phyloP scores from a whole-genome alignment of 371 early-diverging fungal species.

The Mortierella sp. region DNA sequence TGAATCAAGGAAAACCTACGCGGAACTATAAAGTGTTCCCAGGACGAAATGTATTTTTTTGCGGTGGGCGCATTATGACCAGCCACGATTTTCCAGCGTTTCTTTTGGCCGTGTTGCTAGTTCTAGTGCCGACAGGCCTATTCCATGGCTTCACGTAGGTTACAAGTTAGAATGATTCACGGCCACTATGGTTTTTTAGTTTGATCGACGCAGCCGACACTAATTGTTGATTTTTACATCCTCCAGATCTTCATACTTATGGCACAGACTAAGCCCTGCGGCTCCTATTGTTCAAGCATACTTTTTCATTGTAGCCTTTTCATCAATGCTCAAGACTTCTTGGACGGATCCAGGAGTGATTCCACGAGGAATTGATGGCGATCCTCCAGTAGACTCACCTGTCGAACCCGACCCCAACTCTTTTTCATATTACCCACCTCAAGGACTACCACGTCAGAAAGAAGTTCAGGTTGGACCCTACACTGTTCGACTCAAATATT shows the following conservation, averaged over 20 bases:
- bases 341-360: slow-evolving; percentile 93
- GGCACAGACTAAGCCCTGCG: slow-evolving; percentile 70
- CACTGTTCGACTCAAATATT: slow-evolving; percentile 83
- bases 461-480: slow-evolving; percentile 75
- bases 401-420: slow-evolving; percentile 44
- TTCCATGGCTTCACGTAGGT: slow-evolving; percentile 78
- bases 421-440: slow-evolving; percentile 58
- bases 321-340: slow-evolving; percentile 86
- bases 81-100: slow-evolving; percentile 76
- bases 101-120: slow-evolving; percentile 68
- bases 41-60: slow-evolving; percentile 67
- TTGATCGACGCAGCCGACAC: not conserved
- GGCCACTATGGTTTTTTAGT: not conserved
- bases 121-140: slow-evolving; percentile 71
- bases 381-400: slow-evolving; percentile 52
- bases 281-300: slow-evolving; percentile 81
- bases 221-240: slow-evolving; percentile 18
- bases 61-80: slow-evolving; percentile 78
- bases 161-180: not conserved
- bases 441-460: slow-evolving; percentile 62
- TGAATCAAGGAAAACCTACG: slow-evolving; percentile 29
- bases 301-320: slow-evolving; percentile 74
- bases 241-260: slow-evolving; percentile 74
- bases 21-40: slow-evolving; percentile 50
- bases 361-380: slow-evolving; percentile 79